Evolutionary conservation across 2,329 filamentous ascomycete genomes (phyloP), one percentile per base, ranked within the genome.

Genomic region (Ophiostoma montium): DNA sequence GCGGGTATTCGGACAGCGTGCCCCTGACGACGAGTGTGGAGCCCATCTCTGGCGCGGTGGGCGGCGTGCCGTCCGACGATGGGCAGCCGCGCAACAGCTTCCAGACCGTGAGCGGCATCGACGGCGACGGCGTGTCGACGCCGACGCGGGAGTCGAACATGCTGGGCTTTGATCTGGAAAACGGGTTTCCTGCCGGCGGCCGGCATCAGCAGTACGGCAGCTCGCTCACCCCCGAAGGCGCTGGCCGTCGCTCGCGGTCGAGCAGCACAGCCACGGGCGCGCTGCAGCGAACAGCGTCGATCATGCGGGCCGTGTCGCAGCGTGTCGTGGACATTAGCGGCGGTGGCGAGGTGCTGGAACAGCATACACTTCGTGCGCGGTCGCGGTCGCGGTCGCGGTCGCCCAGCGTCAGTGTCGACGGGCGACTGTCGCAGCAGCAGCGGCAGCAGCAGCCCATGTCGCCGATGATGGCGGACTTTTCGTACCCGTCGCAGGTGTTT

Each of bases 291-390:
- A 84, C 84, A 53, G 78, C 84, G 41, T 86, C 84, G 9, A 86
- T 88, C 57, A 78, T 89, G 65, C 77, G 84, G 55, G 79, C 79
- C 53, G 94, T 98, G 80, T 96, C 94, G 31, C 89, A 95, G 67
- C 86, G 92, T 69, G 89, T 98, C 50, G 92, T 98, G 60, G 96
- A 96, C 61, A 77, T 98, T 58, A 95, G 88, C 65, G 94, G 94
- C 61, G 92, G 96, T 59, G 83, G 82, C 5, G 86, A 95, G 57
- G 69, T 86, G 18, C 72, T 89, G 15, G 87, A 95, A 62, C 80
- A 84, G 54, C 80, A 77, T n/a, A 47, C 23, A 27, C 5, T 72
- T 80, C 21, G 74, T 78, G 38, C 72, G 78, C 44, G 68, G 70
- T 69, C 81, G 69, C 62, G n/a, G n/a, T n/a, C n/a, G n/a, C n/a